phyloP scores from a whole-genome alignment of 2,329 filamentous ascomycete genomes.

The Fusarium robinianum region DNA sequence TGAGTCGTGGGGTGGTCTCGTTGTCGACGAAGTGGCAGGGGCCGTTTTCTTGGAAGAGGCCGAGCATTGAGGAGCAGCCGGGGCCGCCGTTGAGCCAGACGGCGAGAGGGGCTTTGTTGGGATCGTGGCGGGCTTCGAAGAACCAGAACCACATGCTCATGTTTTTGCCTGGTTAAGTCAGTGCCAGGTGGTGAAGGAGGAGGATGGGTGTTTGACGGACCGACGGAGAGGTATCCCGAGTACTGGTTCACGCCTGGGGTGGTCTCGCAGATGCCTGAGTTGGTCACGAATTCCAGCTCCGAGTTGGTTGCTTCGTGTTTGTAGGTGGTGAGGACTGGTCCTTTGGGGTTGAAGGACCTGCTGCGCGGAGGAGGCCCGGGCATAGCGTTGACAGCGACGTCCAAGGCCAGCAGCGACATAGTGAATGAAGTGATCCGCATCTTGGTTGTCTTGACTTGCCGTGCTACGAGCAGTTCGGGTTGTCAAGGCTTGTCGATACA shows the following conservation, averaged over 20 bases:
- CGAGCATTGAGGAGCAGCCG: conserved; percentile 41
- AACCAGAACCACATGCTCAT: conserved; percentile 52
- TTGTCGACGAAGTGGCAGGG: conserved; percentile 68
- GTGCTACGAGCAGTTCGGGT: too few species aligned
- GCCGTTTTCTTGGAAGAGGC: conserved; percentile 71
- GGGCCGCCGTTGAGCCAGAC: conserved; percentile 57
- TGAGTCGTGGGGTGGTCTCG: conserved; percentile 46
- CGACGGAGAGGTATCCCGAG: conserved; percentile 66
- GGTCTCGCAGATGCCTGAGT: conserved; percentile 58
- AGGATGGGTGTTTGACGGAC: conserved; percentile 39
- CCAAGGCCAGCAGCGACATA: conserved; percentile 22
- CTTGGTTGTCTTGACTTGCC: background rate
- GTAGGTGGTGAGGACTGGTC: conserved; percentile 19
- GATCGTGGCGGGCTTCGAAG: conserved; percentile 50
- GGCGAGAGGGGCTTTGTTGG: conserved; percentile 50
- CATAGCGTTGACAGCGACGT: conserved; percentile 20
- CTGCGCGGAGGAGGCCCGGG: conserved; percentile 25
- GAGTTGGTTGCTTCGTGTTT: conserved; percentile 26
- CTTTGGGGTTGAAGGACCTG: conserved; percentile 22
- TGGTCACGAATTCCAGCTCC: conserved; percentile 33
- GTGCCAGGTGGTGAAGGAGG: conserved; percentile 33
- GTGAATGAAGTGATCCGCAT: conserved; percentile 31
- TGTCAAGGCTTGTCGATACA: too few species aligned
- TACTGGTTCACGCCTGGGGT: conserved; percentile 65
- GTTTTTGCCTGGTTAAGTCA: conserved; percentile 21